Evolutionary conservation across 148 eudicot species (phyloP).

Genomic region (Drosera capensis): DNA sequence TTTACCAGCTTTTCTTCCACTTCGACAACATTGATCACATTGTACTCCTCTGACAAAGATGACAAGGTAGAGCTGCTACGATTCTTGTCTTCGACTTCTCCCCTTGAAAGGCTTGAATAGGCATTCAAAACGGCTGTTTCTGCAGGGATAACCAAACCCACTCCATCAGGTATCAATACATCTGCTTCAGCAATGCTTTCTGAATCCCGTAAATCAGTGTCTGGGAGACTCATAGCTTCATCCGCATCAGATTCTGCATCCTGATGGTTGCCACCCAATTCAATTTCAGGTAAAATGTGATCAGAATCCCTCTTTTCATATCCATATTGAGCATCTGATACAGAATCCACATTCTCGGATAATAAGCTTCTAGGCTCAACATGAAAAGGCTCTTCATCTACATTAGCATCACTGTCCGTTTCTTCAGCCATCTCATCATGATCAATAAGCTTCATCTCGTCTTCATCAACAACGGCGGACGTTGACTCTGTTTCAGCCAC

Average conservation of each 20-base stretch:
- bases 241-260: slow-evolving; percentile 2
- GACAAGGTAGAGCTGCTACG: slow-evolving; percentile 11
- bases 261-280: slow-evolving; percentile 10
- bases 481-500: slow-evolving; percentile 13
- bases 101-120: slow-evolving; percentile 4
- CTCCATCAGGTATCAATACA: slow-evolving; percentile 9
- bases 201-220: slow-evolving; percentile 1
- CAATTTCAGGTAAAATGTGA: slow-evolving; percentile 11
- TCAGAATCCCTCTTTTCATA: slow-evolving; percentile 8
- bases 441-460: slow-evolving; percentile 11
- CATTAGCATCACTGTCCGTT: slow-evolving; percentile 8
- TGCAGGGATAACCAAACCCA: slow-evolving; percentile 3
- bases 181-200: slow-evolving; percentile 10
- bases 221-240: slow-evolving; percentile 9
- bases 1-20: slow-evolving; percentile 6
- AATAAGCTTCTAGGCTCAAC: slow-evolving; percentile 19
- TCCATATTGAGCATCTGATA: slow-evolving; percentile 13
- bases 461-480: slow-evolving; percentile 10
- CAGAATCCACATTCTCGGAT: slow-evolving; percentile 13
- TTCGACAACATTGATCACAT: slow-evolving; percentile 9
- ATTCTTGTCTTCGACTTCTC: slow-evolving; percentile 10
- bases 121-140: slow-evolving; percentile 7
- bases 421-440: slow-evolving; percentile 13
- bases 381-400: slow-evolving; percentile 12
- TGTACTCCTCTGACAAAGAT: slow-evolving; percentile 5